Percentiles rank a stretch among this genome's conserved stretches.
These are phyloP conservation scores for Malus asiatica DNA, from an alignment of 306 rosid genomes.

Conservation along the genomic window DNA sequence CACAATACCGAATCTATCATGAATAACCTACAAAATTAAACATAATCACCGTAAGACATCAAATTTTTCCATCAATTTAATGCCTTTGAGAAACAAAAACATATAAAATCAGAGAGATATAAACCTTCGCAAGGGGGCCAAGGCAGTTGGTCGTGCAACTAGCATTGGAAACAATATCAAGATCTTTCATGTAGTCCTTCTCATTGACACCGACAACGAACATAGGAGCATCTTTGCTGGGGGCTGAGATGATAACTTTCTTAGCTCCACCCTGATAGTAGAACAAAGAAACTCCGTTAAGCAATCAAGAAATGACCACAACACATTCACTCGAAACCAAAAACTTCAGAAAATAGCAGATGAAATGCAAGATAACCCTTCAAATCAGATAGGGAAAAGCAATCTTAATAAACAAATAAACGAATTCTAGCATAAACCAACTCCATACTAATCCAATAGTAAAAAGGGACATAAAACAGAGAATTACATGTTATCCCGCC, in stretches of 20 bases:
- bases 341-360: background rate
- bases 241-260: constrained; percentile 83
- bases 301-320: background rate
- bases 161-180: constrained; percentile 75
- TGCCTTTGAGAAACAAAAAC: background rate
- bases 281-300: background rate
- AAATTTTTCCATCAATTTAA: background rate
- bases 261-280: constrained; percentile 77
- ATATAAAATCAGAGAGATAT: background rate
- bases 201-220: constrained; percentile 92
- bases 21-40: constrained; percentile 46
- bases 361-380: background rate
- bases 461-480: too few species aligned
- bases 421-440: background rate
- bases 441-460: too few species aligned
- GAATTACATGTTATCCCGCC: background rate
- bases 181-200: constrained; percentile 70
- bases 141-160: constrained; percentile 96
- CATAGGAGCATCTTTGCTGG: constrained; percentile 88
- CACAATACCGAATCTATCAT: constrained; percentile 78
- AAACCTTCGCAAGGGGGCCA: constrained; percentile 84
- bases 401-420: background rate
- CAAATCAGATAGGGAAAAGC: background rate
- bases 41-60: background rate
- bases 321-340: background rate